Percentiles rank a stretch among this genome's conserved stretches.
phyloP scores from a whole-genome alignment of 768 basidiomycete genomes.

The Suillus alpinus region DNA sequence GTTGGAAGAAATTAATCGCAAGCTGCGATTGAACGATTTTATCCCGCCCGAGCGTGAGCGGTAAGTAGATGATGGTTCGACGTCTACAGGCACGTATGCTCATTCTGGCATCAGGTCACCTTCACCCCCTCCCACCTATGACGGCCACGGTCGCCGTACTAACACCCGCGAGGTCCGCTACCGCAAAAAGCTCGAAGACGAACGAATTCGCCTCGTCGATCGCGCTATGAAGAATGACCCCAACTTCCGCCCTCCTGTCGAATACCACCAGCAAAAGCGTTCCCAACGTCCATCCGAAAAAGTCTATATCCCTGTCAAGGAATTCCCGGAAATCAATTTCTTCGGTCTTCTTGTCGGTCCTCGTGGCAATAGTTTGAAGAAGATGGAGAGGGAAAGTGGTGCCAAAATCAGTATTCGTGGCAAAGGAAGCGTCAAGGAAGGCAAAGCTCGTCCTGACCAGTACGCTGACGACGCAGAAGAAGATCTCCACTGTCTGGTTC shows the following conservation, averaged over 20 bases:
- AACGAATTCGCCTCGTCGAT: constrained; percentile 90
- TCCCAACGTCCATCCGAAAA: constrained; percentile 94
- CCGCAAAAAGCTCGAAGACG: constrained; percentile 91
- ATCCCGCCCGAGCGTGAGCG: constrained; percentile 94
- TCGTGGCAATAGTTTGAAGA: constrained; percentile 98
- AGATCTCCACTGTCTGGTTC: constrained; percentile 96
- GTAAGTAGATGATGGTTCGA: constrained; percentile 36
- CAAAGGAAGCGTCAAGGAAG: constrained; percentile 98
- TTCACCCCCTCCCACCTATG: constrained; percentile 97
- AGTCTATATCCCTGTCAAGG: constrained; percentile 99
- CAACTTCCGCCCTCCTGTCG: constrained; percentile 94
- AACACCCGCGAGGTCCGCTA: constrained; percentile 99
- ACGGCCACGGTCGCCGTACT: constrained; percentile 94
- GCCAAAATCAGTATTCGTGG: constrained; percentile 98
- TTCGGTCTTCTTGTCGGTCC: constrained; percentile 98
- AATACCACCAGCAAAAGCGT: constrained; percentile 93
- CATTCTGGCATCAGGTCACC: constrained; percentile 60
- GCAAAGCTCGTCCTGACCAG: constrained; percentile 92
- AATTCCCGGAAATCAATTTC: constrained; percentile 99
- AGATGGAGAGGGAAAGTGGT: constrained; percentile 97
- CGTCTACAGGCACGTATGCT: not conserved
- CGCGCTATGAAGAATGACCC: constrained; percentile 97
- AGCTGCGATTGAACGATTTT: constrained; percentile 90
- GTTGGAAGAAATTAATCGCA: constrained; percentile 96
- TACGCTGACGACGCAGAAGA: constrained; percentile 97